Conservation (phyloP, 2,329 filamentous ascomycete species). For the Alternaria sp. region DNA sequence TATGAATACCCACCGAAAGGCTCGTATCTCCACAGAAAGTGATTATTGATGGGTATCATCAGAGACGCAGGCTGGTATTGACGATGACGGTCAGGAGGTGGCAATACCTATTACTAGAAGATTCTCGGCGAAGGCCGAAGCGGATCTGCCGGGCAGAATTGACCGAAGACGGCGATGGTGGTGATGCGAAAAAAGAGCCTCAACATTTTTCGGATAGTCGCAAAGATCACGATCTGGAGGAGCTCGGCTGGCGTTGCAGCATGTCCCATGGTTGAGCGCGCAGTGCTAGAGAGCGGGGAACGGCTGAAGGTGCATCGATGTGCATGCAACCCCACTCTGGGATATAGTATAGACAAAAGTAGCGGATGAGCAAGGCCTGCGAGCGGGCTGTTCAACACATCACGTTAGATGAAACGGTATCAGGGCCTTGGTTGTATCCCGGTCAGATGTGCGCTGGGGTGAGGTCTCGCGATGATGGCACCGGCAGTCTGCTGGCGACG, state of each 20-base stretch:
- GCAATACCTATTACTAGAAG: slow-evolving; percentile 16
- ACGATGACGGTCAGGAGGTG: slow-evolving; percentile 27
- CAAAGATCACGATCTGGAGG: slow-evolving; percentile 12
- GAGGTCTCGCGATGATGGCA: slow-evolving; percentile 4
- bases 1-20: slow-evolving; percentile 19
- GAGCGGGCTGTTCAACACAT: slow-evolving; percentile 4
- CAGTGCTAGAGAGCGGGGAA: slow-evolving; percentile 19
- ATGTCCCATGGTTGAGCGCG: slow-evolving; percentile 3
- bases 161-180: not conserved
- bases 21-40: slow-evolving; percentile 22
- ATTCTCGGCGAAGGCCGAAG: slow-evolving; percentile 12
- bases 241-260: slow-evolving; percentile 16
- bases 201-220: slow-evolving; percentile 13
- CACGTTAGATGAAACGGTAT: slow-evolving; percentile 8
- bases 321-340: slow-evolving; percentile 13
- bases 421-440: slow-evolving; percentile 7
- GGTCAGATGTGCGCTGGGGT: slow-evolving; percentile 5
- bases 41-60: slow-evolving; percentile 12
- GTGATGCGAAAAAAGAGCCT: slow-evolving; percentile 7
- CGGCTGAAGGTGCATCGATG: slow-evolving; percentile 13
- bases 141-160: not conserved
- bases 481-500: not conserved
- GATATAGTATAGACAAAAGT: not conserved
- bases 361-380: not conserved
- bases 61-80: slow-evolving; percentile 2